Conservation (phyloP, 495 filamentous ascomycete species). For the Trichoderma orchidacearum region DNA sequence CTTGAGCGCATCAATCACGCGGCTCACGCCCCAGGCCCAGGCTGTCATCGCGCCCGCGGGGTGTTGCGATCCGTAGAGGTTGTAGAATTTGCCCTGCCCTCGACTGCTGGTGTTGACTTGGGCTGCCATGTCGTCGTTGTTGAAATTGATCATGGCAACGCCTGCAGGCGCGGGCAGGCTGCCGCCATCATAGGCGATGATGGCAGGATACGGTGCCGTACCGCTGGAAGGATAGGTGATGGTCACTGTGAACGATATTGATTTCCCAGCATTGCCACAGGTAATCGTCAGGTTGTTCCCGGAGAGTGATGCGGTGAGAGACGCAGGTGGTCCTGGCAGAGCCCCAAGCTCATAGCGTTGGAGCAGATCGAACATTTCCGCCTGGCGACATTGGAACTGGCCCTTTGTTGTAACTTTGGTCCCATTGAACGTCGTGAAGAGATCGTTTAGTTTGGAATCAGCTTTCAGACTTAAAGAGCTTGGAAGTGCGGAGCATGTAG, state of each 20-base stretch:
- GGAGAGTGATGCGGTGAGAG: constrained; percentile 25
- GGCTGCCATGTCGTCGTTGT: constrained; percentile 33
- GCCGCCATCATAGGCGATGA: constrained; percentile 31
- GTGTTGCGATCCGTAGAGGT: constrained; percentile 30
- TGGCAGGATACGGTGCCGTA: constrained; percentile 29
- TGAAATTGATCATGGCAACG: constrained; percentile 34
- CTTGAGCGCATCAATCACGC: constrained; percentile 39
- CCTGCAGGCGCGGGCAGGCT: constrained; percentile 32
- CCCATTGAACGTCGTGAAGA: constrained; percentile 14
- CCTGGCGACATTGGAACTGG: constrained; percentile 34
- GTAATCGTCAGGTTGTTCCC: constrained; percentile 24
- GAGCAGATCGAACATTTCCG: constrained; percentile 33
- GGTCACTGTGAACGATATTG: constrained; percentile 27
- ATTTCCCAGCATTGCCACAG: constrained; percentile 27
- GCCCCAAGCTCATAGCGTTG: constrained; percentile 39
- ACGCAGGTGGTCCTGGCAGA: constrained; percentile 26
- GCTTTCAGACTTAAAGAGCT: not conserved
- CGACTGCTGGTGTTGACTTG: constrained; percentile 21
- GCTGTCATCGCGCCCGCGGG: constrained; percentile 33
- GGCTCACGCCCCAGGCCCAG: constrained; percentile 39
- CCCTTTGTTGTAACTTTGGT: constrained; percentile 25
- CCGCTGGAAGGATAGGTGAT: constrained; percentile 24
- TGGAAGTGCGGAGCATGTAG: not conserved
- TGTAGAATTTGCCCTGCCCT: constrained; percentile 34
- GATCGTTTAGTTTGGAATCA: not conserved